A percentile compares a stretch with the other conserved stretches of the same genome.
Conservation (phyloP, 106 monocot species). For the Dendrobium officinale region DNA sequence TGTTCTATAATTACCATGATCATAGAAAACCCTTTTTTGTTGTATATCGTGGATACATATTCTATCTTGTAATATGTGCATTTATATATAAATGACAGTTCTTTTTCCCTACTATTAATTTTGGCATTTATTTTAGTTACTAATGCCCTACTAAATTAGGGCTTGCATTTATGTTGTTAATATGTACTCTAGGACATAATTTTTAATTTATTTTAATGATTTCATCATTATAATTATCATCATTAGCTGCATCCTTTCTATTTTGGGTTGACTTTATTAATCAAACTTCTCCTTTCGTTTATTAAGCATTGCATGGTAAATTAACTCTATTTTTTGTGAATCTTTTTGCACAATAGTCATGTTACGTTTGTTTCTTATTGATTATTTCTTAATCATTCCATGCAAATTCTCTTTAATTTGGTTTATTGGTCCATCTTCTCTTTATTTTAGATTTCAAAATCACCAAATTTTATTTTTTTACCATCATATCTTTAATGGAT, state of each 20-base stretch:
- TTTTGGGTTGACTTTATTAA: background rate
- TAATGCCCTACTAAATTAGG: background rate
- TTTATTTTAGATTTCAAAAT: background rate
- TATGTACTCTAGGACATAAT: background rate
- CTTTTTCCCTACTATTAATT: background rate
- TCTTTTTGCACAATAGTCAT: too few relatives aligned
- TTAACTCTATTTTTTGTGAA: background rate
- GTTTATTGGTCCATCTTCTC: background rate
- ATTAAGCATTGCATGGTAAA: background rate
- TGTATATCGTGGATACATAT: background rate
- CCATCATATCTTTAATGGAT: background rate
- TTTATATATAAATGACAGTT: background rate
- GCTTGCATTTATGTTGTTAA: background rate
- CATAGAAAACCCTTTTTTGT: background rate
- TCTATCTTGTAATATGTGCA: background rate
- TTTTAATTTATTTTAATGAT: background rate
- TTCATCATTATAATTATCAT: constrained; percentile 1
- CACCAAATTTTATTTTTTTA: background rate
- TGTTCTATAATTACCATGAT: background rate
- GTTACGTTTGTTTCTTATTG: too few relatives aligned
- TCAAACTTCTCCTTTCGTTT: background rate
- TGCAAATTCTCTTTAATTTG: background rate
- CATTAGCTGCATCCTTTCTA: background rate
- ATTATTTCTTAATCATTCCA: background rate
- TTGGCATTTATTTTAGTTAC: background rate